Evolutionary conservation across 495 filamentous ascomycete genomes (phyloP).

Genomic region (Hypoxylon trugodes): DNA sequence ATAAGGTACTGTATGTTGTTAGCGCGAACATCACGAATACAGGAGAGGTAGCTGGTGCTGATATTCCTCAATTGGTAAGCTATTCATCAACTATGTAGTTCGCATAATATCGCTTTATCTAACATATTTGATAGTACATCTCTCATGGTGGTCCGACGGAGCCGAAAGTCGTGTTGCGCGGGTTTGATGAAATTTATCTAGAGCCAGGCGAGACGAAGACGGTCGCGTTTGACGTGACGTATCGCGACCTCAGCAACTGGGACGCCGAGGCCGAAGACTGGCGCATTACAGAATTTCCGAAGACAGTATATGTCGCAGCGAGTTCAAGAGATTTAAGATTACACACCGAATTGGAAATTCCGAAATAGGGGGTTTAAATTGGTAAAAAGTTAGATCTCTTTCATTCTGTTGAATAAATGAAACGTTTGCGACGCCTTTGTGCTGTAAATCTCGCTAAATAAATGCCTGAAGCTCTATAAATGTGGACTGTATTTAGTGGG

Average conservation of each 20-base stretch:
- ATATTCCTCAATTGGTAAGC: constrained; percentile 68
- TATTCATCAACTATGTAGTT: constrained; percentile 9
- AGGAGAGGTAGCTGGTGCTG: constrained; percentile 60
- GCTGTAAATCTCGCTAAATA: too few species aligned
- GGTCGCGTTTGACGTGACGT: constrained; percentile 74
- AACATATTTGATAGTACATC: constrained; percentile 68
- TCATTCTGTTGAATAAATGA: too few species aligned
- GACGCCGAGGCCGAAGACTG: constrained; percentile 80
- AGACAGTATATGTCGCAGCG: constrained; percentile 50
- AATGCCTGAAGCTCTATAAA: too few species aligned
- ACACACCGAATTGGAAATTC: constrained; percentile 14
- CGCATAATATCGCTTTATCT: constrained; percentile 41
- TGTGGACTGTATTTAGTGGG: too few species aligned
- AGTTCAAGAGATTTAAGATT: constrained; percentile 49
- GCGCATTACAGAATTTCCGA: constrained; percentile 57
- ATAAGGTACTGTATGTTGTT: constrained; percentile 55
- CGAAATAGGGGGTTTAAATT: not conserved
- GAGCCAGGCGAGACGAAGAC: constrained; percentile 62
- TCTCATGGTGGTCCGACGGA: constrained; percentile 70
- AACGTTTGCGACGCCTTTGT: too few species aligned
- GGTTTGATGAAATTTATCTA: constrained; percentile 79
- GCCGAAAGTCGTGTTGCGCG: constrained; percentile 75
- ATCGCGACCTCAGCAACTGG: constrained; percentile 84
- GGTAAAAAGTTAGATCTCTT: not conserved
- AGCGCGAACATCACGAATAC: constrained; percentile 59